phyloP scores from a whole-genome alignment of 768 basidiomycete genomes.

The Suillus discolor region DNA sequence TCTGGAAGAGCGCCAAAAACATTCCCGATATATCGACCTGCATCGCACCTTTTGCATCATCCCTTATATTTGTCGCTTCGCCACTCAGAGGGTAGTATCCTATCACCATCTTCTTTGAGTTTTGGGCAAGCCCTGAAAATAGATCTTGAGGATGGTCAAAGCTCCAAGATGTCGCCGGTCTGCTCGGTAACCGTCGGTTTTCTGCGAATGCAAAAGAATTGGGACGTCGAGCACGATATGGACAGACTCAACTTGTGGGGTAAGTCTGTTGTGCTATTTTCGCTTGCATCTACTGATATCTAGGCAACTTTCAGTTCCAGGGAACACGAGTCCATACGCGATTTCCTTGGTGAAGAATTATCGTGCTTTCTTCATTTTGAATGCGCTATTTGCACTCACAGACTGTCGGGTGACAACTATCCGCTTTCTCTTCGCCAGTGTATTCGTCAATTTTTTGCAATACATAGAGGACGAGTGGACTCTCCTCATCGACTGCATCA shows the following conservation, averaged over 20 bases:
- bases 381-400: conserved; percentile 12
- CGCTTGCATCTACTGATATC: neutral
- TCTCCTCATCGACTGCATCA: conserved; percentile 5
- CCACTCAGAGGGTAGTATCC: neutral
- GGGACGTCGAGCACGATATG: neutral
- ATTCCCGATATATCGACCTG: conserved; percentile 23
- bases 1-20: conserved; percentile 20
- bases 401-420: conserved; percentile 4
- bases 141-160: neutral
- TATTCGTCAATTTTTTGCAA: conserved; percentile 8
- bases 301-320: conserved; percentile 12
- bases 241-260: neutral
- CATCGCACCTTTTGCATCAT: neutral
- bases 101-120: neutral
- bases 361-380: conserved; percentile 12
- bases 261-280: neutral
- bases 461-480: conserved; percentile 14
- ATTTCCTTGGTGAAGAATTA: conserved; percentile 20
- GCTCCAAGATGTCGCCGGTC: neutral
- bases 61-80: neutral
- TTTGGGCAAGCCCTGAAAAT: neutral
- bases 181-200: neutral
- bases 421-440: neutral
- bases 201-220: neutral
- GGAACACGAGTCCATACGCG: conserved; percentile 19